phyloP scores from a whole-genome alignment of 2,329 filamentous ascomycete genomes.

The Aquanectria penicillioides region DNA sequence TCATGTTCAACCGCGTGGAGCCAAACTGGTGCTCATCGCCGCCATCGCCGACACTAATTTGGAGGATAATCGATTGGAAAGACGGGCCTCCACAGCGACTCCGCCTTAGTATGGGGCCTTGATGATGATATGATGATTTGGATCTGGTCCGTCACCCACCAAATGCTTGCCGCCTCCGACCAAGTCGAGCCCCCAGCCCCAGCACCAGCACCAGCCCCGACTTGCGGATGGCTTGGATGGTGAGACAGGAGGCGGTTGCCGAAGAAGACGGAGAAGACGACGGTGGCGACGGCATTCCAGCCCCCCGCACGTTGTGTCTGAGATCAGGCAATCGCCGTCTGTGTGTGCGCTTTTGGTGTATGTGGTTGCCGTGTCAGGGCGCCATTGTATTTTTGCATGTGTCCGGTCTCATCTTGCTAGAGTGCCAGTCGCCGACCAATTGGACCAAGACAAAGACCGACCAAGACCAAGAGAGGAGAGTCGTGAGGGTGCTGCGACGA shows the following conservation, averaged over 20 bases:
- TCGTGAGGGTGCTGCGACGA: too few species aligned
- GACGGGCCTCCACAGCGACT: conserved; percentile 17
- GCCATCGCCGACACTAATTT: conserved; percentile 8
- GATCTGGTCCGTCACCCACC: conserved; percentile 12
- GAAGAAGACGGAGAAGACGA: too few species aligned
- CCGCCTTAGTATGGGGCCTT: conserved; percentile 23
- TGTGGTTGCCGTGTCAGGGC: conserved; percentile 13
- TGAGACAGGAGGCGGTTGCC: too few species aligned
- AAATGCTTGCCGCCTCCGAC: conserved; percentile 14
- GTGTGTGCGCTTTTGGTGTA: too few species aligned
- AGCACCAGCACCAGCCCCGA: too few species aligned
- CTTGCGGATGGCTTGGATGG: too few species aligned
- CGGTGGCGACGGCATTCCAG: conserved; percentile 12
- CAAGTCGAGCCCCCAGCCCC: not conserved
- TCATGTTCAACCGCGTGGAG: not conserved
- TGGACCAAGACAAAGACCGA: not conserved
- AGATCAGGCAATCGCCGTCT: not conserved
- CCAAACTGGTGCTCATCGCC: conserved; percentile 4
- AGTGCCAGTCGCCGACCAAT: conserved; percentile 8
- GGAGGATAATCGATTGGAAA: not conserved
- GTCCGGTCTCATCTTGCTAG: conserved; percentile 13
- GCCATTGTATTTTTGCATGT: conserved; percentile 1
- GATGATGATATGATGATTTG: conserved; percentile 23
- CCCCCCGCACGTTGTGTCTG: not conserved
- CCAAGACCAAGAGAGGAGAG: not conserved